These are phyloP conservation scores for Podaxis rugospora DNA, from an alignment of 768 basidiomycete genomes.

Conservation along the genomic window DNA sequence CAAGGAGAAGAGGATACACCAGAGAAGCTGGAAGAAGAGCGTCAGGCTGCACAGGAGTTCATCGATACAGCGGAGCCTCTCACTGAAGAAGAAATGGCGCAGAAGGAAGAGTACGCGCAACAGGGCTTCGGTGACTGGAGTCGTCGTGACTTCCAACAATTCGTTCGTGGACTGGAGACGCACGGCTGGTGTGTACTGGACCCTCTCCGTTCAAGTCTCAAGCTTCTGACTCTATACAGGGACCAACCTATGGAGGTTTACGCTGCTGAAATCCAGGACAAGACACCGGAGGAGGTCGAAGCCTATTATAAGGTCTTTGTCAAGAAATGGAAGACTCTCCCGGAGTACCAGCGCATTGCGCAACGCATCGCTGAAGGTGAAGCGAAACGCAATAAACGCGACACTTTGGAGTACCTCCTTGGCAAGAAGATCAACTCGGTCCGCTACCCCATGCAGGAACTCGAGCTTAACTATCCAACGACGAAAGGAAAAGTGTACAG, in stretches of 20 bases:
- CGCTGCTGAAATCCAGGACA: slow-evolving; percentile 80
- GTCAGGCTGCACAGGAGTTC: slow-evolving; percentile 71
- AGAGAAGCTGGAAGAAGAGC: slow-evolving; percentile 82
- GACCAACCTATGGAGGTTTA: slow-evolving; percentile 63
- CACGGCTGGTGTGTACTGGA: slow-evolving; percentile 72
- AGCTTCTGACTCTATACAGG: slow-evolving; percentile 30
- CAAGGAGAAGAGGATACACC: slow-evolving; percentile 70
- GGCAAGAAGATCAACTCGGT: slow-evolving; percentile 79
- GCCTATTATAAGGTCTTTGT: slow-evolving; percentile 82
- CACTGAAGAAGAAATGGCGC: slow-evolving; percentile 79
- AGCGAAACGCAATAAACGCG: slow-evolving; percentile 82
- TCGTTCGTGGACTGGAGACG: slow-evolving; percentile 59
- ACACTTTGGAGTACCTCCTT: slow-evolving; percentile 75
- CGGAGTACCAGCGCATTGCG: slow-evolving; percentile 78
- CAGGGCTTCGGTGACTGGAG: slow-evolving; percentile 91
- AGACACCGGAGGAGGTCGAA: slow-evolving; percentile 72
- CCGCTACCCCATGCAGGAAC: slow-evolving; percentile 92
- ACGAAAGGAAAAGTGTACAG: slow-evolving; percentile 96
- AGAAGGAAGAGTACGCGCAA: slow-evolving; percentile 73
- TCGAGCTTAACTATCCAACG: slow-evolving; percentile 91
- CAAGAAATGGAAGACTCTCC: slow-evolving; percentile 81
- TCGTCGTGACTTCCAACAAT: slow-evolving; percentile 89
- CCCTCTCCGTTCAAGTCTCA: not conserved
- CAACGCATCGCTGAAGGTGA: slow-evolving; percentile 87
- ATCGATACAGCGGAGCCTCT: slow-evolving; percentile 94